Percentiles rank a stretch among this genome's conserved stretches.
Evolutionary conservation across 2,329 filamentous ascomycete genomes (phyloP).

Genomic region (Neoscytalidium dimidiatum): DNA sequence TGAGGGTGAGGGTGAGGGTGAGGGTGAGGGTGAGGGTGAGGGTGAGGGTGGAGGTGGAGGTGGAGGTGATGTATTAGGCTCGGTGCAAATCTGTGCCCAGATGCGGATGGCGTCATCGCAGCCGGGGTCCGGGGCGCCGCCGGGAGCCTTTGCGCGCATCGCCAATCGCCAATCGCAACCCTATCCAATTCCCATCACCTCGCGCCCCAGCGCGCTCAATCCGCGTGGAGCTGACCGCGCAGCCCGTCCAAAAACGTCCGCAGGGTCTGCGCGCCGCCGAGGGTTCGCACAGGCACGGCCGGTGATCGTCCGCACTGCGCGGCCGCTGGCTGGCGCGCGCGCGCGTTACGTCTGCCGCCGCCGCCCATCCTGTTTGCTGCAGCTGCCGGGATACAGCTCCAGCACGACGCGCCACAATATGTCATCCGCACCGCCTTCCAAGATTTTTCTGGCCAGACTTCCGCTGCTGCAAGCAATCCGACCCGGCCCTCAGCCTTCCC

Average conservation of each 20-base stretch:
- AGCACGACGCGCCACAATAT: conserved; percentile 15
- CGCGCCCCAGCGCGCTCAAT: neutral
- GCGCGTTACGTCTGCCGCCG: neutral
- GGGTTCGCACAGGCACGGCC: neutral
- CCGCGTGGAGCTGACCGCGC: neutral
- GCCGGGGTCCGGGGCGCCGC: conserved; percentile 4
- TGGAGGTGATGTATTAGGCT: neutral
- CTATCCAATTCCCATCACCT: neutral
- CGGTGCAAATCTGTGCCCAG: neutral
- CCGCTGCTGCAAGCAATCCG: neutral
- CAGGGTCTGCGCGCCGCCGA: conserved; percentile 3
- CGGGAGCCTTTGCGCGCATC: neutral
- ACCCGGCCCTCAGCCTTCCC: neutral
- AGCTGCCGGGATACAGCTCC: conserved; percentile 10
- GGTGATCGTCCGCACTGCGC: neutral
- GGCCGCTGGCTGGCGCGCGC: neutral
- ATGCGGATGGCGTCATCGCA: neutral
- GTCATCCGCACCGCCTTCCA: conserved; percentile 18
- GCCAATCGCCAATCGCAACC: neutral
- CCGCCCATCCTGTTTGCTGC: conserved; percentile 13
- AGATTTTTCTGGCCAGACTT: conserved; percentile 9
- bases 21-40: too few relatives aligned
- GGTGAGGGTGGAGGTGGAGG: neutral
- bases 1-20: too few relatives aligned
- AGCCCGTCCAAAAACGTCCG: neutral